Evolutionary conservation across 352 stramenopile genomes (phyloP), one percentile per base, ranked within the genome.

Genomic region (Plasmopara viticola): DNA sequence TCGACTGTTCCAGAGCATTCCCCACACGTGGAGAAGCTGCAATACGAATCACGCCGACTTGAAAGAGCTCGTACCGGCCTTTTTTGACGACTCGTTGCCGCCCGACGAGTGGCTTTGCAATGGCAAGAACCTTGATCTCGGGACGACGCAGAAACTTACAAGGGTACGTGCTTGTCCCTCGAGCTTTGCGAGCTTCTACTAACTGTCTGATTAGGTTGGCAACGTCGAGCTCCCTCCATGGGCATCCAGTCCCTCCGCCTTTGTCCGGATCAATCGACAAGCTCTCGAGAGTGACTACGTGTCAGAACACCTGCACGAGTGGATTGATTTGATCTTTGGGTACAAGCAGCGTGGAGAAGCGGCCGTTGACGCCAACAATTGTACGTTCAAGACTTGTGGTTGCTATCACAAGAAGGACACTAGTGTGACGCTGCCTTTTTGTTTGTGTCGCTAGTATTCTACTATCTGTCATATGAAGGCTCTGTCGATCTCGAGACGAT

Each of bases 61-160:
- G 6, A 99, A 99, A 70, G 97, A 99, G 64, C 73, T 99, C 7
- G 99, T 97, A 15, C 96, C 97, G 5, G 96, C 98, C 64, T 99
- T 97, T 71, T 99, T 98, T 66, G 95, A 95, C 48, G 89, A 97
- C 10, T 87, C 94, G 28, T 66, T 96, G 0, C 45, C 66, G 0
- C 61, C 77, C 3, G 70, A 86, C 4, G 77, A 90, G 40, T 99
- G 98, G 79, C 77, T 99, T 39, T 80, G 84, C 52, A 99, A 99
- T 65, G 63, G 68, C 2, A 98, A 97, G 61, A 85, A 96, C 43
- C 88, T 99, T 49, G 90, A 98, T 63, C 87, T 99, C 15, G 97
- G 97, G 9, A 97, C 82, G 6, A 78, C 92, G 66, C 67, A 89
- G 60, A 68, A 97, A 15, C 76, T 93, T 9, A 85, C 90, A 44